These are phyloP conservation scores for Capronia coronata DNA, from an alignment of 2,329 filamentous ascomycete species.

Conservation along the genomic window DNA sequence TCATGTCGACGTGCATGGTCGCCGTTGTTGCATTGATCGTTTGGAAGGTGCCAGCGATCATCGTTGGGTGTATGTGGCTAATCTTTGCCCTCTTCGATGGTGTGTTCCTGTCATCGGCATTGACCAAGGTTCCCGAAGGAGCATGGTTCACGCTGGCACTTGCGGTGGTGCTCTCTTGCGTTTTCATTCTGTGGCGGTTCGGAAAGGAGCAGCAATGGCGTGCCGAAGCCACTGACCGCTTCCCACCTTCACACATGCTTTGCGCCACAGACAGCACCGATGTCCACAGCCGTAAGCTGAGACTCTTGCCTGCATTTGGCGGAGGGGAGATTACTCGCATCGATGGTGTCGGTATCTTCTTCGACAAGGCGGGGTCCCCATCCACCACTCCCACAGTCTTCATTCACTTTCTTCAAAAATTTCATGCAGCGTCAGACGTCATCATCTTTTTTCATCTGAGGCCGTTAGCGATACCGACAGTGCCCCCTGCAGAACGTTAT, in stretches of 20 bases:
- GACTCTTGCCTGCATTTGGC: slow-evolving; percentile 31
- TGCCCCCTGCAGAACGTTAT: slow-evolving; percentile 47
- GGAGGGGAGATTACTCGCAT: slow-evolving; percentile 42
- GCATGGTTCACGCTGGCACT: slow-evolving; percentile 72
- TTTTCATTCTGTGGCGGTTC: slow-evolving; percentile 71
- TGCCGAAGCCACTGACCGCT: slow-evolving; percentile 48
- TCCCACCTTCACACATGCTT: slow-evolving; percentile 12
- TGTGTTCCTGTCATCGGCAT: slow-evolving; percentile 60
- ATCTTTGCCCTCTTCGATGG: slow-evolving; percentile 62
- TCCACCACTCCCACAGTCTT: slow-evolving; percentile 58
- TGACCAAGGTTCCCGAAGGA: slow-evolving; percentile 67
- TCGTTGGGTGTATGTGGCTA: slow-evolving; percentile 58
- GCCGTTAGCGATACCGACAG: slow-evolving; percentile 53
- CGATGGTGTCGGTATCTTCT: slow-evolving; percentile 63
- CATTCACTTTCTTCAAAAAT: slow-evolving; percentile 65
- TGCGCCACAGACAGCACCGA: background rate
- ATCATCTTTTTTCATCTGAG: slow-evolving; percentile 70
- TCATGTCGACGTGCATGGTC: slow-evolving; percentile 70
- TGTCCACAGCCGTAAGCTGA: slow-evolving; percentile 1
- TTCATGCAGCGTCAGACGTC: slow-evolving; percentile 59
- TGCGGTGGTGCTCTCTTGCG: slow-evolving; percentile 52
- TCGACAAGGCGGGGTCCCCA: slow-evolving; percentile 61
- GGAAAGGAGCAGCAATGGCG: slow-evolving; percentile 72
- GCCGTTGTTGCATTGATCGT: slow-evolving; percentile 41
- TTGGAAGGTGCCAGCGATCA: background rate